Evolutionary conservation across 2,329 filamentous ascomycete species (phyloP), one percentile per base, ranked within the genome.

Genomic region (Fulvia fulva): DNA sequence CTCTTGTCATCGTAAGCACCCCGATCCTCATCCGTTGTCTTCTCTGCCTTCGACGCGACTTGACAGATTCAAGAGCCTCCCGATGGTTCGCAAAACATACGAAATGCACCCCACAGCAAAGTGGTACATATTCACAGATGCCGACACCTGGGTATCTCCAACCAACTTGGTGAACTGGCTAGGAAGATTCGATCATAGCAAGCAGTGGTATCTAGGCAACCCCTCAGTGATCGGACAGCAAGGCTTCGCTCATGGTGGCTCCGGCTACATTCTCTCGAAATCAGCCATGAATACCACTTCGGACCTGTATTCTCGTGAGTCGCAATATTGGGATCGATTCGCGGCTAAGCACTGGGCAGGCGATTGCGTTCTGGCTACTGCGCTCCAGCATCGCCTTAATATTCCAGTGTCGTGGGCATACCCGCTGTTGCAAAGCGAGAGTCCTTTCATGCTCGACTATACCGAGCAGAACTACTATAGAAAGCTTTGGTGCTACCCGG

Each of bases 91-190:
- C 28, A 54, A 49, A 9, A 78, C 80, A 6, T 59, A 71, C 62
- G 64, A 71, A 16, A 63, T 71, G 37, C 64, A 68, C 43, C 79
- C 79, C 1, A 67, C 21, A 5, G 77, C 78, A 37, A 80, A 79
- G 57, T 85, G 82, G 83, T 85, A 78, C 61, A 72, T 83, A 55
- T 85, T 85, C 67, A 77, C 83, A 47, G 82, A 84, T 63, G 77
- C 80, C 0, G 83, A 85, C 65, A 84, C 81, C 14, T 81, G 81
- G 74, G 70, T 21, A 2, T 56, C 6, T 51, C 50, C 22, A 32
- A 46, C 32, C 19, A 51, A 9, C n/a, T 51, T 45, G 25, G 30
- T 30, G n/a, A 25, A 1, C 21, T 56, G 45, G 46, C 19, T 26
- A 8, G 21, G 22, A 5, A 49, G 26, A 56, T 45, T 23, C 54